Evolutionary conservation across 305 asterid genomes (phyloP).

Genomic region (Fraxinus ornus): DNA sequence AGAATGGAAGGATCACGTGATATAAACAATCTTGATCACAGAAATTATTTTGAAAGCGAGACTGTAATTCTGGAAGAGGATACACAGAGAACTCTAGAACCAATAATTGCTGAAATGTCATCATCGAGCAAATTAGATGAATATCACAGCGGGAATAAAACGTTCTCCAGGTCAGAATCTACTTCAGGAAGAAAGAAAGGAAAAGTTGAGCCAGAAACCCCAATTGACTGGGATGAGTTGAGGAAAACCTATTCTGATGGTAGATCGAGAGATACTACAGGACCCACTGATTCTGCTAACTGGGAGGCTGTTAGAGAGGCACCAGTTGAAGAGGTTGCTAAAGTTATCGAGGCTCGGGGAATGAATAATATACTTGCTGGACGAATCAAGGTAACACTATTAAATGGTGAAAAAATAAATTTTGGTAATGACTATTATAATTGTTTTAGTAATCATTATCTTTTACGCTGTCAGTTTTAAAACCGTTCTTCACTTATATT

Average conservation of each 20-base stretch:
- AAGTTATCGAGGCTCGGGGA: slow-evolving; percentile 42
- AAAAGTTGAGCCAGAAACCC: slow-evolving; percentile 7
- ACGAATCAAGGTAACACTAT: slow-evolving; percentile 48
- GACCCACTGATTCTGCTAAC: slow-evolving; percentile 37
- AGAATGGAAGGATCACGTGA: not conserved
- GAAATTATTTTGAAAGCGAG: not conserved
- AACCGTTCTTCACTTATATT: not conserved
- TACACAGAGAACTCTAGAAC: not conserved
- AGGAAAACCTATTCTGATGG: slow-evolving; percentile 26
- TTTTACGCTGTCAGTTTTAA: not conserved
- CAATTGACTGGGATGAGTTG: slow-evolving; percentile 49
- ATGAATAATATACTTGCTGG: slow-evolving; percentile 41
- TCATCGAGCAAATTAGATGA: slow-evolving; percentile 7
- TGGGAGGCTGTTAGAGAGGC: slow-evolving; percentile 60
- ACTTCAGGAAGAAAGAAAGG: not conserved
- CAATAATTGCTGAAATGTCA: not conserved
- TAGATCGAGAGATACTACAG: slow-evolving; percentile 10
- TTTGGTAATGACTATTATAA: not conserved
- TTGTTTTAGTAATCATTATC: not conserved
- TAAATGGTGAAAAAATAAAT: not conserved
- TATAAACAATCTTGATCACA: slow-evolving; percentile 7
- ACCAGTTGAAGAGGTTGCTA: slow-evolving; percentile 28
- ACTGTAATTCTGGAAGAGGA: not conserved
- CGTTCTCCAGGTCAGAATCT: not conserved
- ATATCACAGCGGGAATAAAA: not conserved